Evolutionary conservation across 148 eudicot genomes (phyloP), one percentile per base, ranked within the genome.

Genomic region (Bassia scoparia): DNA sequence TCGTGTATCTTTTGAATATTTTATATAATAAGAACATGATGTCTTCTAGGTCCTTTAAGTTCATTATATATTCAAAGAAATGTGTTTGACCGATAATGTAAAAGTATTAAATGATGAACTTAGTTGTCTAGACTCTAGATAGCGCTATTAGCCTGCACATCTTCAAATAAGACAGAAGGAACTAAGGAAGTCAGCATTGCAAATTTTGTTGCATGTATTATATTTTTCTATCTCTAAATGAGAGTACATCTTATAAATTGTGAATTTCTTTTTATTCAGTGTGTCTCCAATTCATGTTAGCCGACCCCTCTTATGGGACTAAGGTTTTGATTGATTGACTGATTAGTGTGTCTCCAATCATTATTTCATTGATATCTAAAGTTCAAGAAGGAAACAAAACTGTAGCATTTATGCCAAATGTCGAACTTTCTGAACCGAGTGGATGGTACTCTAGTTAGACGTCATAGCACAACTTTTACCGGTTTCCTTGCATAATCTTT

Each of bases 311-410:
- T n/a, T n/a, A n/a, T n/a, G n/a, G n/a, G n/a, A n/a, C n/a, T n/a
- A n/a, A n/a, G n/a, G n/a, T n/a, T n/a, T n/a, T n/a, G n/a, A n/a
- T n/a, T n/a, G n/a, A n/a, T n/a, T n/a, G n/a, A n/a, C n/a, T n/a
- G n/a, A n/a, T n/a, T n/a, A n/a, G n/a, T n/a, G 24, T 52, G 60
- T 68, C 35, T 35, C 48, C 17, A 30, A 21, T 20, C 7, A 16
- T 20, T 2, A 16, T 37, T 67, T 27, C 35, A 10, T 72, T 12
- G 44, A 60, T 29, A 15, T 67, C 54, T 15, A 56, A 38, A 60
- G 44, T 49, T 73, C 50, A 29, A 31, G 30, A 21, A 41, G 67
- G 31, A n/a, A 67, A 72, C 61, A 72, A 61, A 33, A 37, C 23
- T 37, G 54, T 63, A 56, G 31, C 20, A 31, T 23, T 61, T 41